Conservation (phyloP, 495 filamentous ascomycete genomes). For the Trichodelitschia bisporula region DNA sequence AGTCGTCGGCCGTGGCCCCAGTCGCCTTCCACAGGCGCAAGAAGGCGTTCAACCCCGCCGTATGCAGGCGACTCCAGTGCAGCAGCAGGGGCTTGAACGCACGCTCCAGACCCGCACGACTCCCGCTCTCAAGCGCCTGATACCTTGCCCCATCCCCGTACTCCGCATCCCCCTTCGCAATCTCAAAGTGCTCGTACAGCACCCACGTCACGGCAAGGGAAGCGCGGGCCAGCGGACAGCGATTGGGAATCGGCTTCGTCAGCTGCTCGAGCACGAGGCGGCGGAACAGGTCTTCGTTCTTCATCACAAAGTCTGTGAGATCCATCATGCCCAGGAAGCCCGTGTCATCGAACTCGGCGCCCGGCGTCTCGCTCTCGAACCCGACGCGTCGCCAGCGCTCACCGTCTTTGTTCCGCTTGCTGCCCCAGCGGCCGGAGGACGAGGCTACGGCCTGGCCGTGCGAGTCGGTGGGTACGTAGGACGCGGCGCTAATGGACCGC, state of each 20-base stretch:
- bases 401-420: constrained; percentile 45
- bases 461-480: too few species aligned
- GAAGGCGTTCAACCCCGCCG: constrained; percentile 66
- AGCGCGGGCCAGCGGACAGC: constrained; percentile 73
- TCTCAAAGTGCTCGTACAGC: constrained; percentile 86
- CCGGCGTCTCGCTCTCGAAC: constrained; percentile 76
- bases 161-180: constrained; percentile 65
- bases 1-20: constrained; percentile 60
- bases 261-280: constrained; percentile 76
- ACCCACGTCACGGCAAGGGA: constrained; percentile 73
- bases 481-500: constrained; percentile 62
- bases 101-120: constrained; percentile 57
- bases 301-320: constrained; percentile 73
- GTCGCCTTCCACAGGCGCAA: constrained; percentile 83
- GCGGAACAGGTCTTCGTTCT: constrained; percentile 76
- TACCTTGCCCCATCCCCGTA: constrained; percentile 63
- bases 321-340: constrained; percentile 97
- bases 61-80: constrained; percentile 92
- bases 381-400: constrained; percentile 88
- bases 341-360: constrained; percentile 56
- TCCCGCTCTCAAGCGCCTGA: constrained; percentile 48
- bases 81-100: constrained; percentile 71
- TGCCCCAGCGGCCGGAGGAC: constrained; percentile 29
- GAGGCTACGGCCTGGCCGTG: background rate
- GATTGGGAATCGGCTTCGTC: constrained; percentile 36